Evolutionary conservation across 2,329 filamentous ascomycete genomes (phyloP), one percentile per base, ranked within the genome.

Genomic region (Calcarisporium arbuscula): DNA sequence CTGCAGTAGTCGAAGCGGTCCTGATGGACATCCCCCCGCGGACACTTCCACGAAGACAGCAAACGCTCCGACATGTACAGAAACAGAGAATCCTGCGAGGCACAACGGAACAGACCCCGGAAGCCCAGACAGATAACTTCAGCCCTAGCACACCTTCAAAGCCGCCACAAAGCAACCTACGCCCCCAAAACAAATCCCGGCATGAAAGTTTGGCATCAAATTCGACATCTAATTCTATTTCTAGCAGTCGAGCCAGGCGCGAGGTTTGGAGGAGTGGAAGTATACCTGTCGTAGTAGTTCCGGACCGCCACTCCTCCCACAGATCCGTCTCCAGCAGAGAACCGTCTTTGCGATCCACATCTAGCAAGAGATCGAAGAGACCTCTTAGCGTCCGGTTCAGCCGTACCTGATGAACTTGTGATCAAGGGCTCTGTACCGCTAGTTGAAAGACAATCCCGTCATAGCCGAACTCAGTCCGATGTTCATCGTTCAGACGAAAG

Each of bases 251-350:
- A 45, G 72, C 73, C 5, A 63, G 77, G n/a, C 67, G 70, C 12
- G 73, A 79, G 20, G 59, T 81, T 4, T 67, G 70, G 61, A 78
- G 71, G 43, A 71, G 57, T 34, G 77, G 77, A 7, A 74, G 64
- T 3, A 76, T 82, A 8, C 77, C 77, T 2, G 77, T 82, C 7
- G 66, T 80, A 6, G 64, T 82, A 15, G 70, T 82, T 32, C 77
- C 77, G 6, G 70, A 74, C 36, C 71, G 77, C 12, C 61, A 56
- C 12, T 72, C 75, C 6, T 78, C 74, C 4, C 56, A 65, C 9
- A 70, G 68, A 33, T 62, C 68, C n/a, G 70, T 65, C 39, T 65
- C 70, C 7, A 62, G 50, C 34, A 64, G 61, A 28, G 62, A 73
- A 20, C 72, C 70, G 5, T 80, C 76, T 3, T 56, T 80, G 12